Evolutionary conservation across 1,284 basidiomycete species (phyloP).

Genomic region (Caloboletus inedulis): DNA sequence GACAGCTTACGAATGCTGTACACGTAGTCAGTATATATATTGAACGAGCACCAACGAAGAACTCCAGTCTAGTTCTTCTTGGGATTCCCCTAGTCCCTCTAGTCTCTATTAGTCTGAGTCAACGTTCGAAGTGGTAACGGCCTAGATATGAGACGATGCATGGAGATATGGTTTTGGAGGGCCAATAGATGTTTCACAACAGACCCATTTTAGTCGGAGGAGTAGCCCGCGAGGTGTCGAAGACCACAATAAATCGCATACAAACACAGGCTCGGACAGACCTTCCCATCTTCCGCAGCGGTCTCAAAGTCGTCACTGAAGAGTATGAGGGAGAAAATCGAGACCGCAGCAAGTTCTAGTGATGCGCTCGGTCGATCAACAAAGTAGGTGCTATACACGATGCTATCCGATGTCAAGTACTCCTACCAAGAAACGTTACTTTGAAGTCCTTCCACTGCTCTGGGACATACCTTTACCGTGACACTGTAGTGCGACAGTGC

Average conservation of each 20-base stretch:
- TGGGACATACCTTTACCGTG: neutral
- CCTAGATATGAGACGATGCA: neutral
- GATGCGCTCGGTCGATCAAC: neutral
- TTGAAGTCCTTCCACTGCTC: no score
- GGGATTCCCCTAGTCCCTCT: no score
- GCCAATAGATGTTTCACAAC: neutral
- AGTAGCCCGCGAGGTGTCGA: neutral
- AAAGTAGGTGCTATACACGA: neutral
- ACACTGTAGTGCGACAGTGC: neutral
- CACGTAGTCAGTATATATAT: no score
- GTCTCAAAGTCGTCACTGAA: neutral
- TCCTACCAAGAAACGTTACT: neutral
- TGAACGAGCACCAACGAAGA: no score
- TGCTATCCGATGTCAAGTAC: neutral
- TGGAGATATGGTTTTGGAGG: neutral
- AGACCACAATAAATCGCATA: neutral
- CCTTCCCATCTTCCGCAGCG: neutral
- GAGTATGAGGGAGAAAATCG: neutral
- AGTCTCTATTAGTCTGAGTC: no score
- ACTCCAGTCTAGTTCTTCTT: no score
- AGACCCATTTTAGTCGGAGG: neutral
- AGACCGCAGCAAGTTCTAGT: neutral
- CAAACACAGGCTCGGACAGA: neutral
- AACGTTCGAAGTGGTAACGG: no score
- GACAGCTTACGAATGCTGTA: no score